Evolutionary conservation across 768 basidiomycete genomes (phyloP), one percentile per base, ranked within the genome.

Genomic region (Ramaria rubella): DNA sequence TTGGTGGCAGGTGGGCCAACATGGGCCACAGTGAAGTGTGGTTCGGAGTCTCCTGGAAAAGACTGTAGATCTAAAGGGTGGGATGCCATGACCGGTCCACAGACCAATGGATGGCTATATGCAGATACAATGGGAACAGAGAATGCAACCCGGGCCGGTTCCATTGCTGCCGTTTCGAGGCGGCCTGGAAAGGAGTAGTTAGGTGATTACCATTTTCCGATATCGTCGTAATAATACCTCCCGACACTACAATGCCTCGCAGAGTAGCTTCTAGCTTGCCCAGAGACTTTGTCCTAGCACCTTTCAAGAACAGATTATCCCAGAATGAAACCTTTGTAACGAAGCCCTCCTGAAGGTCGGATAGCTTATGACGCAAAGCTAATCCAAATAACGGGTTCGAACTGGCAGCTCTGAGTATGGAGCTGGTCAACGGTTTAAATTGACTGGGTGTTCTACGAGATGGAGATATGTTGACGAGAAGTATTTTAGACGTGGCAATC

Each of bases 41-140:
- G 4, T 68, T 62, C 3, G 2, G 58, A 15, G 45, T 49, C 21
- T 26, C 57, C 49, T 60, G 79, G 75, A 67, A 91, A 81, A 11
- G 83, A 77, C 69, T 96, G 94, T 24, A 96, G 69, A 67, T 97
- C 94, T 53, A 90, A 80, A 7, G 88, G 83, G 64, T 94, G 88
- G 7, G 89, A 81, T 5, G 89, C 87, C 44, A 94, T 77, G 27
- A 94, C 69, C 0, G 94, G 94, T 3, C 85, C 91, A 2, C 85
- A 75, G 21, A 85, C 83, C 36, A 81, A 70, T 4, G 78, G 78
- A 69, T 85, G 83, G 8, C 74, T 77, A 65, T 77, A 81, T 1
- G 74, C 74, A 65, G 83, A 81, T 50, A 93, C 79, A 24, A 92
- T 64, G 0, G 92, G 90, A 5, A 94, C 72, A 4, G 88, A 90